Percentiles rank a stretch among this genome's conserved stretches.
phyloP scores from a whole-genome alignment of 345 rosid genomes.

The Durio zibethinus region DNA sequence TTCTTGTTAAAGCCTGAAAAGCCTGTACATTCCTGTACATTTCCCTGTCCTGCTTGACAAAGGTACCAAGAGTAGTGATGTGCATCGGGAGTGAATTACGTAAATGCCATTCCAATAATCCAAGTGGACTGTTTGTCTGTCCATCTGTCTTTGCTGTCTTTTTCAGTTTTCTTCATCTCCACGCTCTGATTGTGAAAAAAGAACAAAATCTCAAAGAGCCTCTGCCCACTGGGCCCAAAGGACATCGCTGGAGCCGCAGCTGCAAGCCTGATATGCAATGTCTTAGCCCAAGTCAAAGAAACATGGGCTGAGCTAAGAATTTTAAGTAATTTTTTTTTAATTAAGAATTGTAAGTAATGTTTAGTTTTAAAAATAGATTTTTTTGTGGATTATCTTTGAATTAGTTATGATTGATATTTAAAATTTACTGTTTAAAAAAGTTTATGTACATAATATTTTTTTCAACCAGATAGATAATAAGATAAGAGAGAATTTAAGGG shows the following conservation, averaged over 20 bases:
- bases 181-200: neutral
- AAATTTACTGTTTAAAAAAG: too few relatives aligned
- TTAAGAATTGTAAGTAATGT: too few relatives aligned
- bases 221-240: neutral
- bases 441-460: too few relatives aligned
- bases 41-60: slow-evolving; percentile 1
- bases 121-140: neutral
- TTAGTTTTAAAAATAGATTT: too few relatives aligned
- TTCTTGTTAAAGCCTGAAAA: neutral
- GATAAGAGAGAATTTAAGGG: too few relatives aligned
- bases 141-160: neutral
- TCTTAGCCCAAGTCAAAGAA: too few relatives aligned
- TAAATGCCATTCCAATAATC: neutral
- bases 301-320: too few relatives aligned
- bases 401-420: too few relatives aligned
- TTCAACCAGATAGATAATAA: too few relatives aligned
- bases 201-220: neutral
- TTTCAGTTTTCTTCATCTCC: neutral
- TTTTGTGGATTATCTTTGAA: too few relatives aligned
- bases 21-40: too few relatives aligned
- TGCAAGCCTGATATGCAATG: neutral
- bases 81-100: neutral
- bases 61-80: neutral
- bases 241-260: neutral
- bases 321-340: too few relatives aligned